phyloP scores from a whole-genome alignment of 2,329 filamentous ascomycete species.

The Incumbomyces lentus region DNA sequence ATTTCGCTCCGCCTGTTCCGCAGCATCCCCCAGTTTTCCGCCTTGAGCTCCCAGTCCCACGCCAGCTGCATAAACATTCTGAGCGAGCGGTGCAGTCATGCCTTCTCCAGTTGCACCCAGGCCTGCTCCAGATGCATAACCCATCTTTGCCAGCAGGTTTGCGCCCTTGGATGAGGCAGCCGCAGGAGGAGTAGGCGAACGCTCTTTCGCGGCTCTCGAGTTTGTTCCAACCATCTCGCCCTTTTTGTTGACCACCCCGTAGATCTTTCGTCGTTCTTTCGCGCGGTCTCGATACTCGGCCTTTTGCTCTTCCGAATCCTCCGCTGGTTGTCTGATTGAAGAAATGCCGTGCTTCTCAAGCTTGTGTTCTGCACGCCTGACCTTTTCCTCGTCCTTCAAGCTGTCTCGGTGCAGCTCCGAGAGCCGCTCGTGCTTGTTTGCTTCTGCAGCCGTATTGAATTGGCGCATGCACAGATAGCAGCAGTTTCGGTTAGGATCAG shows the following conservation, averaged over 20 bases:
- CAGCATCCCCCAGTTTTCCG: slow-evolving; percentile 39
- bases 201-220: slow-evolving; percentile 5
- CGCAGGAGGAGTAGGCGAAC: slow-evolving; percentile 10
- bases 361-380: slow-evolving; percentile 32
- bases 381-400: slow-evolving; percentile 40
- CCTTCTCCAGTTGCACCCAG: slow-evolving; percentile 38
- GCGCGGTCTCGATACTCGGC: slow-evolving; percentile 39
- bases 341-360: slow-evolving; percentile 33
- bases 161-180: slow-evolving; percentile 39
- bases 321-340: slow-evolving; percentile 3
- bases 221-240: slow-evolving; percentile 16
- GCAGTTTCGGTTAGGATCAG: slow-evolving; percentile 46
- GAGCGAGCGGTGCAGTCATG: slow-evolving; percentile 37
- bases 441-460: slow-evolving; percentile 45
- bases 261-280: slow-evolving; percentile 35
- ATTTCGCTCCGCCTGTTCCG: slow-evolving; percentile 38
- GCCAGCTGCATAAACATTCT: slow-evolving; percentile 40
- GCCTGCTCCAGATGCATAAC: slow-evolving; percentile 37
- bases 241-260: slow-evolving; percentile 28
- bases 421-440: slow-evolving; percentile 50
- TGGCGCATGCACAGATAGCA: slow-evolving; percentile 54
- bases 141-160: slow-evolving; percentile 41
- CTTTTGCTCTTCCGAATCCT: slow-evolving; percentile 14
- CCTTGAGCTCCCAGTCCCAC: slow-evolving; percentile 41
- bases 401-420: slow-evolving; percentile 49